phyloP scores from a whole-genome alignment of 768 basidiomycete genomes.

The Butyriboletus loyo region DNA sequence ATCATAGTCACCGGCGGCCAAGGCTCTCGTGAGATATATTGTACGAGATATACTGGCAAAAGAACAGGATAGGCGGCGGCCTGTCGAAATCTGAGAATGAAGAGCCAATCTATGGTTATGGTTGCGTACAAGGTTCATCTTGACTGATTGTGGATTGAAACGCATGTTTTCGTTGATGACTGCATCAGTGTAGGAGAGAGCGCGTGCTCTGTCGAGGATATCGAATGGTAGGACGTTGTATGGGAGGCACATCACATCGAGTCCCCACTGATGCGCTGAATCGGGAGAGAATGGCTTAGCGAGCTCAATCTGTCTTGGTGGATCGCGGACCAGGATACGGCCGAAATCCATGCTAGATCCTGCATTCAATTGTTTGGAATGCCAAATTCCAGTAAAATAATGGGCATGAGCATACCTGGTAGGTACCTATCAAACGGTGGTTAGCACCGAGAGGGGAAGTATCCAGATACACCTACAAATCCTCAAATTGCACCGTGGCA shows the following conservation, averaged over 20 bases:
- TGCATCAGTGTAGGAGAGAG: slow-evolving; percentile 36
- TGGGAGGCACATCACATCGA: slow-evolving; percentile 53
- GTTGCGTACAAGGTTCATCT: slow-evolving; percentile 42
- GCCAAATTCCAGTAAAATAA: not conserved
- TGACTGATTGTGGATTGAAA: slow-evolving; percentile 44
- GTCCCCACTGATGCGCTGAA: slow-evolving; percentile 45
- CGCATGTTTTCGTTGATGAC: slow-evolving; percentile 37
- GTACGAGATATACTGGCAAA: slow-evolving; percentile 59
- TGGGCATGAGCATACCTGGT: slow-evolving; percentile 21
- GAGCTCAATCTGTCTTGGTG: slow-evolving; percentile 20
- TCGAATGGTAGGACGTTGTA: slow-evolving; percentile 54
- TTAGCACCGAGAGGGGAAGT: slow-evolving; percentile 10
- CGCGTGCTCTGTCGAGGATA: slow-evolving; percentile 37
- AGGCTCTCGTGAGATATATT: slow-evolving; percentile 38
- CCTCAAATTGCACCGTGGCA: slow-evolving; percentile 35
- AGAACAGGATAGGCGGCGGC: slow-evolving; percentile 60
- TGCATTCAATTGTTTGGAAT: slow-evolving; percentile 1
- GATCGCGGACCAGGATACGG: slow-evolving; percentile 37
- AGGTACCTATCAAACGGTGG: slow-evolving; percentile 22
- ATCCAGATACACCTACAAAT: slow-evolving; percentile 43
- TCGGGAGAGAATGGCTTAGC: slow-evolving; percentile 48
- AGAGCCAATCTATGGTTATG: not conserved
- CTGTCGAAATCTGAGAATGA: slow-evolving; percentile 30
- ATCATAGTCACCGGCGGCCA: slow-evolving; percentile 31
- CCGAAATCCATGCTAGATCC: slow-evolving; percentile 37